Evolutionary conservation across 345 rosid species (phyloP), one percentile per base, ranked within the genome.

Genomic region (Draba incana): DNA sequence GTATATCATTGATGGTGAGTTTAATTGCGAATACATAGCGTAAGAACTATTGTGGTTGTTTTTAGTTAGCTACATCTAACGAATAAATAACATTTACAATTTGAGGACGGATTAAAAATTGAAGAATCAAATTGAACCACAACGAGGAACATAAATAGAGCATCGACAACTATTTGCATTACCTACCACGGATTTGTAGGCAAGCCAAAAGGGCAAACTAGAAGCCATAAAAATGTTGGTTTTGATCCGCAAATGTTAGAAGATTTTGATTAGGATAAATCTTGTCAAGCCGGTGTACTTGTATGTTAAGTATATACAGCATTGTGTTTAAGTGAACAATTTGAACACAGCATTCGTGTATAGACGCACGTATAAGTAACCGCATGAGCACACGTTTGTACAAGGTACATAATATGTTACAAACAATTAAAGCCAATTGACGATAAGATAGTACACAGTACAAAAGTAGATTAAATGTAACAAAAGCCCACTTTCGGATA

Each of bases 331-430:
- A 61, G 10, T 70, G 47, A 51, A 31, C 38, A 31, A 23, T 44
- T 33, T 70, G 62, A 44, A 10, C 44, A n/a, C 54, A 53, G 10
- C 35, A 41, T 20, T 42, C 37, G 9, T 30, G 28, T 20, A 54
- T 5, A 43, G 16, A 43, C 62, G 53, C 38, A 61, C 39, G 49
- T 70, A 41, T 15, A 43, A 51, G 53, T 16, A 61, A 43, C 27
- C 45, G 16, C 46, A 52, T 52, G 23, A 10, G 53, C 30, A 69
- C 52, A 69, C 66, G 74, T 50, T 59, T 45, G 16, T 16, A 59
- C 57, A 57, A 68, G 64, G 65, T 57, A 35, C 28, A 24, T 10
- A 12, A 57, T 20, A 56, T 46, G 16, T 44, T 7, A 35, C 27
- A 57, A 57, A 10, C 28, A 57, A 46, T 47, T 27, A 57, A 57